These are phyloP conservation scores for Lactifluus subvellereus DNA, from an alignment of 768 basidiomycete genomes.

Conservation along the genomic window DNA sequence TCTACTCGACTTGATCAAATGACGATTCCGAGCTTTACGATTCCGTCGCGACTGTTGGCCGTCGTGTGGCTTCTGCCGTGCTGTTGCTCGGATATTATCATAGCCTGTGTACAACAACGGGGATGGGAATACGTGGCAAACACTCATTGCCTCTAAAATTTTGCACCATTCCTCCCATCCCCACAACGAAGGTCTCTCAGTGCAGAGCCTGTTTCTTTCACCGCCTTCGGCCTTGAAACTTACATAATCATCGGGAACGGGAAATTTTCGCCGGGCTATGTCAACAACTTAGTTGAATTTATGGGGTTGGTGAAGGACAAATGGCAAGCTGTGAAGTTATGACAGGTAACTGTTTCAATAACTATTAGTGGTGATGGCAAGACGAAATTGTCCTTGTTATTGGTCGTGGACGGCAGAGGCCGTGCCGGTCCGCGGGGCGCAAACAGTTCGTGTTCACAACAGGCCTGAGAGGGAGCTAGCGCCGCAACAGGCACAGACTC, in stretches of 20 bases:
- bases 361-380: background rate
- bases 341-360: background rate
- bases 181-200: background rate
- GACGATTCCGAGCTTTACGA: too few relatives aligned
- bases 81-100: background rate
- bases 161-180: background rate
- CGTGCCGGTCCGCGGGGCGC: background rate
- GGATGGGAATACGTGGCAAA: background rate
- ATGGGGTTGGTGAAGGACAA: background rate
- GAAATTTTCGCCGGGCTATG: too few relatives aligned
- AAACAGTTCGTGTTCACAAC: background rate
- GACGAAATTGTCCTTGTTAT: background rate
- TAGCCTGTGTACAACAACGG: background rate
- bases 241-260: background rate
- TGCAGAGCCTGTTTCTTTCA: background rate
- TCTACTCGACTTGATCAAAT: background rate
- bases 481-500: background rate
- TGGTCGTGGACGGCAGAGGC: background rate
- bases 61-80: too few relatives aligned
- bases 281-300: too few relatives aligned
- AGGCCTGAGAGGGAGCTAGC: background rate
- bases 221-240: background rate
- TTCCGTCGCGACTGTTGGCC: too few relatives aligned
- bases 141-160: background rate
- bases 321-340: background rate